Conservation (phyloP, 352 stramenopile genomes). For the Aphanomyces cochlioides region DNA sequence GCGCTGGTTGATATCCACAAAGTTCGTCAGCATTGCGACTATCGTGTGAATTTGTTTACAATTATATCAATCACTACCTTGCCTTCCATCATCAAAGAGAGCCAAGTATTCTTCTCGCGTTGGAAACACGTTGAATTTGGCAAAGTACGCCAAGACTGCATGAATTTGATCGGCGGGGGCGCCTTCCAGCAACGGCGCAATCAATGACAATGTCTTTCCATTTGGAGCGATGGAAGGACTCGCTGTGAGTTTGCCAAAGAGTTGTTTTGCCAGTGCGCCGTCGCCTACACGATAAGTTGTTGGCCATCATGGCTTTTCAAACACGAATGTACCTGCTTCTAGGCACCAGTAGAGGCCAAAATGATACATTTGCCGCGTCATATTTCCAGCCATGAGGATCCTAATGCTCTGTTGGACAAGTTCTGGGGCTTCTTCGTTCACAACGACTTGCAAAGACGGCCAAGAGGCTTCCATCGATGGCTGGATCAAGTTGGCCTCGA, state of each 20-base stretch:
- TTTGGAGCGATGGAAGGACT: background rate
- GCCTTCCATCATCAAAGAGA: background rate
- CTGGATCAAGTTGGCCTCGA: background rate
- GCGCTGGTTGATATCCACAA: no score
- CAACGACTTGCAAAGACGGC: background rate
- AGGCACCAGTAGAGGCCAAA: background rate
- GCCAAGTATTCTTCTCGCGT: background rate
- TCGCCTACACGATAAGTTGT: background rate
- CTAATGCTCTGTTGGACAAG: background rate
- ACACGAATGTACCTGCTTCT: background rate
- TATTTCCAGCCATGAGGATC: background rate
- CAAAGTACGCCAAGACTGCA: background rate
- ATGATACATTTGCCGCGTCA: constrained; percentile 5
- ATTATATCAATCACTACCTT: background rate
- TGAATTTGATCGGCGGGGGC: background rate
- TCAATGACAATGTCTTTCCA: background rate
- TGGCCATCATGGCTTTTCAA: background rate
- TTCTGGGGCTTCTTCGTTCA: background rate
- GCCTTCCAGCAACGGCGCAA: background rate
- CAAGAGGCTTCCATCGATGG: background rate
- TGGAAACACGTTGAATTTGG: background rate
- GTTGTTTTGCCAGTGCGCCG: background rate
- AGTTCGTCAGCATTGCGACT: no score
- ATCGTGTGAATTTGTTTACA: background rate
- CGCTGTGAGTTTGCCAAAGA: background rate